phyloP scores from a whole-genome alignment of 2,329 filamentous ascomycete species.

The Tolypocladium cylindrosporum region DNA sequence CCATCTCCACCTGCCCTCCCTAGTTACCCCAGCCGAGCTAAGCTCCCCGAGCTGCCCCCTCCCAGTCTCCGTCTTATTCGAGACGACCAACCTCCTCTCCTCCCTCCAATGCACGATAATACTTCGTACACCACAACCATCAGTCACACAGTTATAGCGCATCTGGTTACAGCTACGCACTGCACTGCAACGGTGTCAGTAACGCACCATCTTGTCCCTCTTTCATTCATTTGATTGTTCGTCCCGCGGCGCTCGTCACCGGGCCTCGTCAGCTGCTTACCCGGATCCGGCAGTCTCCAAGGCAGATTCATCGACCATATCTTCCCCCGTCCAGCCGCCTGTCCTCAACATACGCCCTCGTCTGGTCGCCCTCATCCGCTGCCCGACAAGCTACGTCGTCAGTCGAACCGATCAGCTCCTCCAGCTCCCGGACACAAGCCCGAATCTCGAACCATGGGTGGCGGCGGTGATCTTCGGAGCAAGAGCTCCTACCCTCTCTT shows the following conservation, averaged over 20 bases:
- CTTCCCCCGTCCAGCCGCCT: slow-evolving; percentile 12
- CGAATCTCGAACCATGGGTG: slow-evolving; percentile 36
- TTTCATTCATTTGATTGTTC: not conserved
- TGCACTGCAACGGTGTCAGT: slow-evolving; percentile 1
- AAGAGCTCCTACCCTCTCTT: slow-evolving; percentile 41
- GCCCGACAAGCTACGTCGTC: slow-evolving; percentile 16
- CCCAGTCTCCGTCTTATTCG: not conserved
- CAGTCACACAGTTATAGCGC: not conserved
- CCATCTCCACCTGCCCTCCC: not conserved
- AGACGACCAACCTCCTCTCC: not conserved
- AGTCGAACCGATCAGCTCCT: slow-evolving; percentile 27
- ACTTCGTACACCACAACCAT: not conserved
- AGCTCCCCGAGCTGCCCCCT: not conserved
- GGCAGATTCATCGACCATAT: slow-evolving; percentile 13
- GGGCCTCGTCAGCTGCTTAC: slow-evolving; percentile 12
- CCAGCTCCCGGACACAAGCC: slow-evolving; percentile 18
- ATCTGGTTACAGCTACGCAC: not conserved
- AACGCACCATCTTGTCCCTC: not conserved
- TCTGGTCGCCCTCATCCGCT: slow-evolving; percentile 9
- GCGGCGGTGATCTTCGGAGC: slow-evolving; percentile 33
- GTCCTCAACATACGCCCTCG: slow-evolving; percentile 13
- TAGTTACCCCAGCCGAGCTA: not conserved
- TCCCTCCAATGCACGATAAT: not conserved
- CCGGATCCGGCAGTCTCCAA: slow-evolving; percentile 9
- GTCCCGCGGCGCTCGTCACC: not conserved